Evolutionary conservation across 305 asterid species (phyloP), one percentile per base, ranked within the genome.

Genomic region (Petunia hybrid): DNA sequence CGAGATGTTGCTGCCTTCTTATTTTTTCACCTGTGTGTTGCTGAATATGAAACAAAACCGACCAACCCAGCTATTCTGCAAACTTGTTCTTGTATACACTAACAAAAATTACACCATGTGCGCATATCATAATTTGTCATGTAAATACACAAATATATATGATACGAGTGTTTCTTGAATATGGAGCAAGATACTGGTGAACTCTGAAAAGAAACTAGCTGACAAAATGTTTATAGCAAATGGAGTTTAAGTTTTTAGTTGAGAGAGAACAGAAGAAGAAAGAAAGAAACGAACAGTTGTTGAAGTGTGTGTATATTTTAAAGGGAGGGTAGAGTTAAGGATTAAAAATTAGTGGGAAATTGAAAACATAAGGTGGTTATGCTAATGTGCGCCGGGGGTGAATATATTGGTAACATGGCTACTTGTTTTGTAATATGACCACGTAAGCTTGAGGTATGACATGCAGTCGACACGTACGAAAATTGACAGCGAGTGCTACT

Each of bases 321-420:
- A 79, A 77, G 63, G 82, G 38, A 77, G 48, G 16, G 45, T 42
- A 22, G 38, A 22, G 31, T 22, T 22, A 55, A 79, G 81, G 57
- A 22, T 63, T 42, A 77, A 38, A 68, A 77, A 70, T 22, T 46
- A 74, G 77, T 81, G 84, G 80, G 82, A 81, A 82, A 68, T 70
- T 80, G 76, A 79, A 83, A 55, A 35, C 42, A 31, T 12, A 6
- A 1, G 63, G 7, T 10, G 42, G 0, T 12, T 51, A 39, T 12
- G 48, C 80, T 81, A 86, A 75, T 9, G 53, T 86, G 79, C 85
- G 85, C 88, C 0, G 35, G 22, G 4, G 0, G 2, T 22, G 31
- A 22, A 22, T 22, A 22, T 22, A 22, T 22, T 22, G 6, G 10
- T 48, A 56, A 13, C 46, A 42, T 38, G 80, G 38, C 73, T 76